These are phyloP conservation scores for Pleodorina starrii DNA, from an alignment of 139 green algal genomes.

Conservation along the genomic window DNA sequence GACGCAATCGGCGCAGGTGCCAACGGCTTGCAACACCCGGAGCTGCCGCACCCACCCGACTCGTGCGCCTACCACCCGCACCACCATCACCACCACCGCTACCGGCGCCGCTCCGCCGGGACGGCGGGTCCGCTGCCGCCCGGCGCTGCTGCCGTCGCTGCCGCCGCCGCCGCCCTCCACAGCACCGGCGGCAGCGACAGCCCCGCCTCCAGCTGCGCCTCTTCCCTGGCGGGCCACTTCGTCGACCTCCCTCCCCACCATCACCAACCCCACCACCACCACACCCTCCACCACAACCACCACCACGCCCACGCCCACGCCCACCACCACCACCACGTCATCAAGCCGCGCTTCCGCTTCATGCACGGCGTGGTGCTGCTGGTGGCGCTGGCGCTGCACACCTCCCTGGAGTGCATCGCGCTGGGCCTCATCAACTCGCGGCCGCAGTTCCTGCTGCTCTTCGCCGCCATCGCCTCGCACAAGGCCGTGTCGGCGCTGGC, in stretches of 20 bases:
- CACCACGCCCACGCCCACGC: not conserved
- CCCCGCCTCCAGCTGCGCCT: not conserved
- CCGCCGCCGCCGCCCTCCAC: no score
- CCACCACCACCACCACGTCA: conserved; percentile 5
- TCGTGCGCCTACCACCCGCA: conserved; percentile 7
- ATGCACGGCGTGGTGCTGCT: conserved; percentile 60
- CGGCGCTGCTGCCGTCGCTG: not conserved
- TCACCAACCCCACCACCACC: not conserved
- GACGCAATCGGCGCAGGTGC: not conserved
- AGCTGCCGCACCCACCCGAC: not conserved
- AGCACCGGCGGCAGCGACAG: not conserved
- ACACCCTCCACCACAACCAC: not conserved
- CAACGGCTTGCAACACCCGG: not conserved
- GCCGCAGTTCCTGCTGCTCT: conserved; percentile 35
- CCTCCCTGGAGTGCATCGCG: conserved; percentile 65
- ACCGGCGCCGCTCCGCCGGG: not conserved
- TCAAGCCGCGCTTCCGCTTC: conserved; percentile 44
- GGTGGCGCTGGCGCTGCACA: conserved; percentile 67
- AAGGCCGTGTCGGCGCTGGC: conserved; percentile 67
- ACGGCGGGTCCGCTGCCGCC: not conserved
- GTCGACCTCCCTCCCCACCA: no score
- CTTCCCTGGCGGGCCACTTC: not conserved
- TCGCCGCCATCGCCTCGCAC: conserved; percentile 61
- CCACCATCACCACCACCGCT: not conserved
- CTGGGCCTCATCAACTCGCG: conserved; percentile 54